Conservation (phyloP, 495 filamentous ascomycete species). For the Neurospora africana region DNA sequence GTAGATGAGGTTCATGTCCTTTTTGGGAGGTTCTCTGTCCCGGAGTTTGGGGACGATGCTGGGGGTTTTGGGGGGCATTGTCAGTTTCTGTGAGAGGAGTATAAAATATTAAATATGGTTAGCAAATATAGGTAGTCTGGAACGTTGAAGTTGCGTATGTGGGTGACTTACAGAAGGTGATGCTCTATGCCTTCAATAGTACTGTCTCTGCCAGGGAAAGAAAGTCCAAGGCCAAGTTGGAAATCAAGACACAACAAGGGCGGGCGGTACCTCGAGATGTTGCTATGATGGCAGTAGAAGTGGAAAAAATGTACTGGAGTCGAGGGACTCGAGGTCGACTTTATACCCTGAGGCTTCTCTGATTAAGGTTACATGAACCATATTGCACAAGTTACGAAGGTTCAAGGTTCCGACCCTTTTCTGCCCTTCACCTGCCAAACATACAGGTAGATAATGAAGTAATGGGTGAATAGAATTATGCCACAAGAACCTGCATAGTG, state of each 20-base stretch:
- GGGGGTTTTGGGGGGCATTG: neutral
- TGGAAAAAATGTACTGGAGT: neutral
- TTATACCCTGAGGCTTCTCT: neutral
- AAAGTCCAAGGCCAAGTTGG: neutral
- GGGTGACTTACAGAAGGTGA: neutral
- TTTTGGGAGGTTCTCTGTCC: neutral
- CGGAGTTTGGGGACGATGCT: neutral
- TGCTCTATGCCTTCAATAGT: neutral
- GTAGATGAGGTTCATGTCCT: neutral
- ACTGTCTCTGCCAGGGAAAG: neutral
- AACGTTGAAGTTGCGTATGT: neutral
- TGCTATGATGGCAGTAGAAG: neutral
- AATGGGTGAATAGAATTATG: neutral
- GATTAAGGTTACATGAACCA: neutral
- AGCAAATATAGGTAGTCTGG: neutral
- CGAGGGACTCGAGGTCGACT: neutral
- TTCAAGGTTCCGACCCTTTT: neutral
- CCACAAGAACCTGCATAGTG: neutral
- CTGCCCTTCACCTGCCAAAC: neutral
- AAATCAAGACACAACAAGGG: neutral
- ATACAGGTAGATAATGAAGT: neutral
- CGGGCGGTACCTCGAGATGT: neutral
- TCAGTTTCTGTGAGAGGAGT: neutral
- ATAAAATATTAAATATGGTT: neutral
- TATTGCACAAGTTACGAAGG: neutral